Conservation (phyloP, 768 basidiomycete species). For the Fomitopsis pulvina region DNA sequence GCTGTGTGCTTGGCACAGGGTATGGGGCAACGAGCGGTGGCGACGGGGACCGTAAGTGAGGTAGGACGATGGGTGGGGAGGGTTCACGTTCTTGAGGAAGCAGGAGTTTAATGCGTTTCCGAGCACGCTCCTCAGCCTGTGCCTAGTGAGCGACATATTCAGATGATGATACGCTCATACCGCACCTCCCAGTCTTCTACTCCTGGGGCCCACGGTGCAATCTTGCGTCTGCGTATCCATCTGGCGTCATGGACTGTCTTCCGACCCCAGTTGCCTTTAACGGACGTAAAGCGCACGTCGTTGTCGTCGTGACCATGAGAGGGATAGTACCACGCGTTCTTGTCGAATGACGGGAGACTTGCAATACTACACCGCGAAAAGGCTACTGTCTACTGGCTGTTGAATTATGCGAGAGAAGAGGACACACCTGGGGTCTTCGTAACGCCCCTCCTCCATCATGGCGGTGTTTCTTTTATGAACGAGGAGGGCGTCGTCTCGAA, state of each 20-base stretch:
- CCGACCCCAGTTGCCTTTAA: slow-evolving; percentile 78
- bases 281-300: slow-evolving; percentile 34
- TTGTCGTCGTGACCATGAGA: slow-evolving; percentile 67
- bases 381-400: neutral
- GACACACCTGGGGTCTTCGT: slow-evolving; percentile 21
- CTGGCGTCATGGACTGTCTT: slow-evolving; percentile 70
- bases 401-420: neutral
- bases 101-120: slow-evolving; percentile 69
- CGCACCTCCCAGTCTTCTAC: slow-evolving; percentile 84
- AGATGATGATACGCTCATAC: slow-evolving; percentile 3
- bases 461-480: slow-evolving; percentile 9
- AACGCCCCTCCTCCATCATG: slow-evolving; percentile 17
- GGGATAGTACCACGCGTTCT: slow-evolving; percentile 80
- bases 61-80: slow-evolving; percentile 63
- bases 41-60: slow-evolving; percentile 73
- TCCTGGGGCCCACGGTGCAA: slow-evolving; percentile 76
- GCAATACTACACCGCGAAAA: slow-evolving; percentile 12
- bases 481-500: neutral
- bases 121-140: slow-evolving; percentile 76
- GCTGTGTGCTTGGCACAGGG: slow-evolving; percentile 56
- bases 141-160: too few species aligned
- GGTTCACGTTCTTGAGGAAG: slow-evolving; percentile 51
- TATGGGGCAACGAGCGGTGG: slow-evolving; percentile 78
- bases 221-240: slow-evolving; percentile 80
- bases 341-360: slow-evolving; percentile 46